Base-by-base conservation (phyloP, 164 flowering plant species). In the Buxus sempervirens region DNA sequence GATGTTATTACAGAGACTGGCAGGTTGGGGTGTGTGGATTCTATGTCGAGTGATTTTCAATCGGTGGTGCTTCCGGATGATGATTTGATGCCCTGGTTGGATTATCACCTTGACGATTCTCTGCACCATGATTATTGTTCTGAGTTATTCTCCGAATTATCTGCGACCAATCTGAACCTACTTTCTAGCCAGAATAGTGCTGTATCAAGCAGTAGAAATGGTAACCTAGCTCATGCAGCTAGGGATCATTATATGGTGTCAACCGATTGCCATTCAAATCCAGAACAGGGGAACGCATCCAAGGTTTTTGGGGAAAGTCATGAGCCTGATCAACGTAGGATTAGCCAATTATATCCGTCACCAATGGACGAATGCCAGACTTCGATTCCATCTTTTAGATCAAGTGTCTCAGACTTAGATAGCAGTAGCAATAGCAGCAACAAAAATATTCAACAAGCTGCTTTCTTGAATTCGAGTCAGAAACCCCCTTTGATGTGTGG, bases 11-110 rank as follows among this genome's bases (percentile, higher is more conserved):
- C 80, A 32, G 85, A 71, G 61, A 45, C 49, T 51, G 82, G 77
- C 23, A 88, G 74, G 72, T 73, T 71, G 73, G 81, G 84, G 48
- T 54, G 63, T 38, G 42, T 69, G 63, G 84, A 80, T 21, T 73
- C 82, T 61, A 28, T 68, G 0, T n/a, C 81, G 71, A 72, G 76
- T 70, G 86, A 85, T 67, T 70, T 82, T 61, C 65, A 82, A 0
- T 41, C 81, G 54, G 48, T 85, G 0, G 86, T 70, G 64, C 81
- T 85, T 6, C 72, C 87, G 0, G 92, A 88, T 60, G 96, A 86
- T 69, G 96, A 89, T 14, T 67, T 82, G 76, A 87, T 77, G 9
- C 91, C 83, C 36, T 92, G 96, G 97, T 67, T 89, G 75, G 83
- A 74, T 78, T 82, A 77, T 78, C 80, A 83, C 10, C 60, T 83